Evolutionary conservation across 2,329 filamentous ascomycete species (phyloP).

Genomic region (Colletotrichum destructivum): DNA sequence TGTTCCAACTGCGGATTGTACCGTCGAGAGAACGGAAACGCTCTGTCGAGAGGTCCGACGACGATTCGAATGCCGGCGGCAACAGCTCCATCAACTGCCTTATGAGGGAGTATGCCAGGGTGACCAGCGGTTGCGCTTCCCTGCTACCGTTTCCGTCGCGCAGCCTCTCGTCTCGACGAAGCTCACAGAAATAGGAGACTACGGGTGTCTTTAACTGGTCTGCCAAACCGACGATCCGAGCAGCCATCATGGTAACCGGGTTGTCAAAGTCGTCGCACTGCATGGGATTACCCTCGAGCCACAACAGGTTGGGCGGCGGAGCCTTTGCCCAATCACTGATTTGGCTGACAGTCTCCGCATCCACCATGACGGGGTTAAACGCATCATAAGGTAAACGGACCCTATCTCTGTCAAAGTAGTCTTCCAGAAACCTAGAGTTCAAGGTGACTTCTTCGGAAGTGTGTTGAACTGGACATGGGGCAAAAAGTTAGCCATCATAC

Average conservation of each 20-base stretch:
- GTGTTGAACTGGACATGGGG: not conserved
- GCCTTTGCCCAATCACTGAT: constrained; percentile 4
- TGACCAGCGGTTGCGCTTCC: constrained; percentile 15
- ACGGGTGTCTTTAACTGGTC: constrained; percentile 11
- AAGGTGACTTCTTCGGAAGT: not conserved
- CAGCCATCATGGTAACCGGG: constrained; percentile 34
- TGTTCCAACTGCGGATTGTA: not conserved
- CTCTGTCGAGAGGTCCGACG: not conserved
- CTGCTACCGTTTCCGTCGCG: not conserved
- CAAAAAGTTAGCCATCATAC: not conserved
- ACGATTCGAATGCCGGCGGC: constrained; percentile 20
- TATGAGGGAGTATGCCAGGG: constrained; percentile 28
- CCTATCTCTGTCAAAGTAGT: constrained; percentile 11
- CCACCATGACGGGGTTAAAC: not conserved
- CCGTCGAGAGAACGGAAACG: constrained; percentile 7
- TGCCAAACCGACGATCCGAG: constrained; percentile 26
- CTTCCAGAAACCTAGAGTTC: not conserved
- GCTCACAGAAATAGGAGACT: constrained; percentile 45
- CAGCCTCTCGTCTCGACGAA: not conserved
- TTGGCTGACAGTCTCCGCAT: not conserved
- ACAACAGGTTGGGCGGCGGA: not conserved
- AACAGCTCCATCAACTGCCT: constrained; percentile 42
- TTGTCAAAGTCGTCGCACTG: constrained; percentile 20
- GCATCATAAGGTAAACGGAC: not conserved
- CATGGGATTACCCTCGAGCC: constrained; percentile 35